A percentile compares a stretch with the other conserved stretches of the same genome.
Conservation (phyloP, 208 protist species). For the Angomonas ambiguus region DNA sequence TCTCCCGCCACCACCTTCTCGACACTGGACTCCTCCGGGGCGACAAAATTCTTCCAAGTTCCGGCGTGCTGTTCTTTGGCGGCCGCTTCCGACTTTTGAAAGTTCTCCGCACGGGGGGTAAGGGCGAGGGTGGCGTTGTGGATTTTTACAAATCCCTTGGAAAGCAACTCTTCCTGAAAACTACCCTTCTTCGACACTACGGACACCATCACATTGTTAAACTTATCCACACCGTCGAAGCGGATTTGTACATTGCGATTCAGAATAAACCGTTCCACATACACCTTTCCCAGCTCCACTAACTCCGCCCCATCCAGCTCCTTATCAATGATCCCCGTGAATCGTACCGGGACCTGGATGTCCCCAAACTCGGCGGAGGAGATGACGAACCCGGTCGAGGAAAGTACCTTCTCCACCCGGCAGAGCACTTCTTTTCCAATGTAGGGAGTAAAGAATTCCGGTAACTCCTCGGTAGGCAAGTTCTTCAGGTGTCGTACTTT, state of each 20-base stretch:
- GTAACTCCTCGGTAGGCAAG: constrained; percentile 39
- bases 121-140: constrained; percentile 49
- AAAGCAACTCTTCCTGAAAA: constrained; percentile 86
- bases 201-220: constrained; percentile 75
- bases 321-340: constrained; percentile 76
- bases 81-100: constrained; percentile 52
- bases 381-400: constrained; percentile 45
- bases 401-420: constrained; percentile 77
- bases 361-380: constrained; percentile 44
- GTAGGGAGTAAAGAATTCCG: constrained; percentile 26
- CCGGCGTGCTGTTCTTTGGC: constrained; percentile 51
- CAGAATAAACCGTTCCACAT: constrained; percentile 70
- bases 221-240: constrained; percentile 73
- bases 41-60: constrained; percentile 66
- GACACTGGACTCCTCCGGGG: constrained; percentile 16
- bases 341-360: constrained; percentile 64
- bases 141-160: constrained; percentile 67
- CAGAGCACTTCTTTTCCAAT: constrained; percentile 57
- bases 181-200: constrained; percentile 72
- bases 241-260: constrained; percentile 79
- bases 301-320: constrained; percentile 40
- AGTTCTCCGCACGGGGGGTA: constrained; percentile 30
- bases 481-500: constrained; percentile 64
- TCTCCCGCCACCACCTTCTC: constrained; percentile 12
- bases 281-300: constrained; percentile 49